phyloP scores from a whole-genome alignment of 805 yeast species.

The Schwanniomyces yamadae region DNA sequence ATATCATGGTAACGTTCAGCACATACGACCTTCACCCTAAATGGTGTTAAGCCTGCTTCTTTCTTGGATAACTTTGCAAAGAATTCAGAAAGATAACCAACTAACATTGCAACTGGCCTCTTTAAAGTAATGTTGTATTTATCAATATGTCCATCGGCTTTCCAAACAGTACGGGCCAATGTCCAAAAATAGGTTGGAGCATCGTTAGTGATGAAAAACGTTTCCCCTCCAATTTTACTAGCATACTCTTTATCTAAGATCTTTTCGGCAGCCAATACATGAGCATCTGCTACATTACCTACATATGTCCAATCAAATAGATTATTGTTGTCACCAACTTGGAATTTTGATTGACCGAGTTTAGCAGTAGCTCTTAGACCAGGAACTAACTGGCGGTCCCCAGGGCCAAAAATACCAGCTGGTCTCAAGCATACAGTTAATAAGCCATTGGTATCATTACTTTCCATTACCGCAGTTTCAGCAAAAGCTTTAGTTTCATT shows the following conservation, averaged over 20 bases:
- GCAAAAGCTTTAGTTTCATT: conserved; percentile 94
- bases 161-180: conserved; percentile 94
- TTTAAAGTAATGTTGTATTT: conserved; percentile 64
- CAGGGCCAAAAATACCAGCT: conserved; percentile 98
- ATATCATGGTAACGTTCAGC: conserved; percentile 94
- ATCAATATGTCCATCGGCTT: conserved; percentile 87
- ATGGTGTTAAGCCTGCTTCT: conserved; percentile 94
- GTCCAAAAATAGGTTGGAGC: conserved; percentile 97
- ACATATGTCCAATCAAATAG: conserved; percentile 96
- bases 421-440: conserved; percentile 89
- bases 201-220: conserved; percentile 89
- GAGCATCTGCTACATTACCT: conserved; percentile 98
- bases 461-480: conserved; percentile 73
- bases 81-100: conserved; percentile 80
- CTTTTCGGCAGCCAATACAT: conserved; percentile 85
- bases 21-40: conserved; percentile 88
- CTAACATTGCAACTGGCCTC: conserved; percentile 72
- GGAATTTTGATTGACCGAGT: conserved; percentile 86
- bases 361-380: conserved; percentile 81
- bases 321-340: conserved; percentile 91
- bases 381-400: conserved; percentile 95
- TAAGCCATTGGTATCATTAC: conserved; percentile 59
- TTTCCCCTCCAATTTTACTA: conserved; percentile 69
- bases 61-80: conserved; percentile 69
- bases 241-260: conserved; percentile 49